These are phyloP conservation scores for Collybiopsis luxurians DNA, from an alignment of 768 basidiomycete species.

Conservation along the genomic window DNA sequence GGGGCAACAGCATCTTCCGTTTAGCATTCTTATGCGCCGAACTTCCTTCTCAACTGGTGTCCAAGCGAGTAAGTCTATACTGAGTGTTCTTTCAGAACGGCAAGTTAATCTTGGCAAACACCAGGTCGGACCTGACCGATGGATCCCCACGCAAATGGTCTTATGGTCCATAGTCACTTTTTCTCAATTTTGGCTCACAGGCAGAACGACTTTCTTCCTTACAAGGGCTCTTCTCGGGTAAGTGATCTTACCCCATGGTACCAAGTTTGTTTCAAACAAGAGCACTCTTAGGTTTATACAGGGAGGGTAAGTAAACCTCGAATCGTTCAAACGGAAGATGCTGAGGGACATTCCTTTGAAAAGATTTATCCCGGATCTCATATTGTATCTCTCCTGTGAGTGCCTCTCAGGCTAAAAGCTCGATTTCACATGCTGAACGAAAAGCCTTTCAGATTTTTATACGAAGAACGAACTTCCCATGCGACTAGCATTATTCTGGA, in stretches of 20 bases:
- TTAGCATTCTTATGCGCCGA: slow-evolving; percentile 53
- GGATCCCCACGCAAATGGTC: slow-evolving; percentile 61
- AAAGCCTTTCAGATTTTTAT: slow-evolving; percentile 45
- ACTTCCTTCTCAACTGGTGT: slow-evolving; percentile 60
- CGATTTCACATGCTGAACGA: neutral
- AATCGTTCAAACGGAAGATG: no score
- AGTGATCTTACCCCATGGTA: neutral
- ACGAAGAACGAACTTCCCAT: slow-evolving; percentile 57
- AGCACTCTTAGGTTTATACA: slow-evolving; percentile 36
- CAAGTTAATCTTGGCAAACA: neutral
- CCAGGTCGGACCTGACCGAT: slow-evolving; percentile 59
- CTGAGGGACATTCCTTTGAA: neutral
- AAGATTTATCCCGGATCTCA: slow-evolving; percentile 56
- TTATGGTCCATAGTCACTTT: slow-evolving; percentile 51
- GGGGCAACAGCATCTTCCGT: slow-evolving; percentile 53
- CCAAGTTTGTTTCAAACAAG: neutral
- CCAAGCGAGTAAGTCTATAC: slow-evolving; percentile 44
- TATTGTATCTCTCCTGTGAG: slow-evolving; percentile 60
- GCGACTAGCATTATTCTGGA: slow-evolving; percentile 57
- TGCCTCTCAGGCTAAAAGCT: no score
- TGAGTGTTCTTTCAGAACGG: neutral
- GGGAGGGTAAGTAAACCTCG: slow-evolving; percentile 34
- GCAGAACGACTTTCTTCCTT: slow-evolving; percentile 47
- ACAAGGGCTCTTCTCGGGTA: slow-evolving; percentile 48
- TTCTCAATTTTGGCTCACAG: slow-evolving; percentile 54